Evolutionary conservation across 352 stramenopile species (phyloP).

Genomic region (Pythium chondricola): DNA sequence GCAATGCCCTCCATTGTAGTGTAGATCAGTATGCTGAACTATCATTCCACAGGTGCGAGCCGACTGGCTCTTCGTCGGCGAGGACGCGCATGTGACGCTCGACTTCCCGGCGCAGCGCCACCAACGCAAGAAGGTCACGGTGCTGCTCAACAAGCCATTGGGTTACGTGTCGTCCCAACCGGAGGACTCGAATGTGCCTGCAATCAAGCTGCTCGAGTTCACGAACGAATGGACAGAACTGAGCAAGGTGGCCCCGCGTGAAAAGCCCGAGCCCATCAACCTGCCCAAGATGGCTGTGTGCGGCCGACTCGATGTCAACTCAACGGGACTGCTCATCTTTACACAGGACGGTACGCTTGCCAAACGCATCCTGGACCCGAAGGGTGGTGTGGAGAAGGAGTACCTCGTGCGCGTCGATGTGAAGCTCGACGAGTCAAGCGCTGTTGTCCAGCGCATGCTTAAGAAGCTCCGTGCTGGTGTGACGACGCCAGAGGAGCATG

Average conservation of each 20-base stretch:
- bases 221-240: constrained; percentile 73
- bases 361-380: constrained; percentile 74
- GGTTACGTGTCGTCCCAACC: constrained; percentile 79
- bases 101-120: constrained; percentile 61
- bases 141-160: constrained; percentile 82
- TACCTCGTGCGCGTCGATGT: constrained; percentile 76
- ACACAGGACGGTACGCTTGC: constrained; percentile 75
- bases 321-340: constrained; percentile 73
- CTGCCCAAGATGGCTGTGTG: constrained; percentile 81
- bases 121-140: constrained; percentile 69
- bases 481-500: constrained; percentile 35
- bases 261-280: constrained; percentile 38
- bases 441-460: constrained; percentile 27
- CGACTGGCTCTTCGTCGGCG: constrained; percentile 65
- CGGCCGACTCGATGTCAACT: constrained; percentile 79
- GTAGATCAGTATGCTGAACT: no score
- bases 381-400: constrained; percentile 72
- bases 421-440: constrained; percentile 35
- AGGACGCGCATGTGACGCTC: constrained; percentile 50
- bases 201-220: constrained; percentile 68
- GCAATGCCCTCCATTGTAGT: no score
- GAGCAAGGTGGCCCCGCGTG: constrained; percentile 32
- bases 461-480: constrained; percentile 45
- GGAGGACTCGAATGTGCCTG: constrained; percentile 53
- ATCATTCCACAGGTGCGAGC: no score